Base-by-base conservation (phyloP, 371 early-diverging fungal species). In the Dipsacomyces acuminosporus region DNA sequence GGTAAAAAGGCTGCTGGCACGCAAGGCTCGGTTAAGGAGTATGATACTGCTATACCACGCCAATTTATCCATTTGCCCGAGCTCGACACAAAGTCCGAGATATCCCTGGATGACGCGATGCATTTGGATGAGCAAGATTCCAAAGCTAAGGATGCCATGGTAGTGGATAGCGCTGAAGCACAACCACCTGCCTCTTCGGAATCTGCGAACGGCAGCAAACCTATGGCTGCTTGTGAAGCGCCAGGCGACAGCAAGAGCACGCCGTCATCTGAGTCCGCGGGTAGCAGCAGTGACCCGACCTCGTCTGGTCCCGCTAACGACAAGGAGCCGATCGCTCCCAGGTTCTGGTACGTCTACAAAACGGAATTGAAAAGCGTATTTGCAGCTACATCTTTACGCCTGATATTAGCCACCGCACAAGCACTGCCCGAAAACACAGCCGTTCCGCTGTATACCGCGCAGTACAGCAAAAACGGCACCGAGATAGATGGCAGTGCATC, bases 391-490 rank as follows among this genome's bases (percentile, higher is more conserved):
- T 34, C 47, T 19, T 17, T 21, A 7, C 40, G 15, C 8, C 23
- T 65, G 4, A 30, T 44, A 0, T 25, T 65, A 5, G 52, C 45
- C 15, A 50, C 62, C 1, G 56, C 45, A 8, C 33, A 45, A 26
- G 33, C 34, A 21, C 48, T 65, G 19, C 66, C 70, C 4, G 25
- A 23, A 1, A 56, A 51, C 24, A 56, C 49, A 1, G 47, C 22
- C 5, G 53, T 70, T 7, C 70, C 70, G 50, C 60, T 70, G 1
- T 66, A 45, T 23, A 20, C 43, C 17, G 30, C 41, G 3, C 65
- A 70, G 54, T 66, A 36, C 17, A 35, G 48, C 19, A 30, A 48
- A 13, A 23, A 20, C 3, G 20, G 17, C 19, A 49, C 33, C 0
- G 48, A 54, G 15, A 14, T 45, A 23, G 48, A 64, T 35, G 21